A percentile compares a stretch with the other conserved stretches of the same genome.
phyloP scores from a whole-genome alignment of 2,329 filamentous ascomycete species.

The Botrytis squamosa region DNA sequence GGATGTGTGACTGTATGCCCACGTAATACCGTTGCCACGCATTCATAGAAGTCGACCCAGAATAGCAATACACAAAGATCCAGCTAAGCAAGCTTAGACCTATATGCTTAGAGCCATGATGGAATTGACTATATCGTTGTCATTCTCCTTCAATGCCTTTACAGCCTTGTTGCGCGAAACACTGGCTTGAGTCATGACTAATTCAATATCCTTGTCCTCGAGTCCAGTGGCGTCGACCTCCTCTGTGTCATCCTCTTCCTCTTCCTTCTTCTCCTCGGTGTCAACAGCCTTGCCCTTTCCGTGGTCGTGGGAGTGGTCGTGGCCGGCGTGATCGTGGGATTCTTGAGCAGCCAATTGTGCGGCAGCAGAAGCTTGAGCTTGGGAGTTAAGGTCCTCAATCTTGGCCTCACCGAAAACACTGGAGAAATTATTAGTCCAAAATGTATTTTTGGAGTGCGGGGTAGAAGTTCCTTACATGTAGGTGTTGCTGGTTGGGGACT shows the following conservation, averaged over 20 bases:
- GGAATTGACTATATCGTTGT: conserved; percentile 99
- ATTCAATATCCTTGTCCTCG: conserved; percentile 98
- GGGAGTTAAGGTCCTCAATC: conserved; percentile 99
- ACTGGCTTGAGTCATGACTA: conserved; percentile 96
- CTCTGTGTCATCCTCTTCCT: conserved; percentile 88
- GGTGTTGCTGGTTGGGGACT: conserved; percentile 98
- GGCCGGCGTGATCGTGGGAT: conserved; percentile 49
- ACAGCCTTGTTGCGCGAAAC: conserved; percentile 98
- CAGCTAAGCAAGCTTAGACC: conserved; percentile 27
- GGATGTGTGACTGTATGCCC: conserved; percentile 19
- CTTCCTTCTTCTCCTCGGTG: conserved; percentile 67
- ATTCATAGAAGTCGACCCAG: neutral
- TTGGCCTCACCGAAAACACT: conserved; percentile 99
- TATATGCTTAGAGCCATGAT: conserved; percentile 97
- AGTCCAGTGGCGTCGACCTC: conserved; percentile 93
- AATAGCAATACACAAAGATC: conserved; percentile 17
- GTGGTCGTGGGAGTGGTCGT: conserved; percentile 62
- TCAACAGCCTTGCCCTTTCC: conserved; percentile 61
- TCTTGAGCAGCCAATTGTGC: conserved; percentile 85
- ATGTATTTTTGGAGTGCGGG: conserved; percentile 2
- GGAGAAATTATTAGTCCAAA: conserved; percentile 26
- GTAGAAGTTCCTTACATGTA: conserved; percentile 76
- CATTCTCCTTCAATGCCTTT: conserved; percentile 98
- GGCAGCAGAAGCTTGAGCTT: conserved; percentile 91
- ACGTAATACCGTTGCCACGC: conserved; percentile 14